phyloP scores from a whole-genome alignment of 805 yeast species.

The Torulaspora delbrueckii region DNA sequence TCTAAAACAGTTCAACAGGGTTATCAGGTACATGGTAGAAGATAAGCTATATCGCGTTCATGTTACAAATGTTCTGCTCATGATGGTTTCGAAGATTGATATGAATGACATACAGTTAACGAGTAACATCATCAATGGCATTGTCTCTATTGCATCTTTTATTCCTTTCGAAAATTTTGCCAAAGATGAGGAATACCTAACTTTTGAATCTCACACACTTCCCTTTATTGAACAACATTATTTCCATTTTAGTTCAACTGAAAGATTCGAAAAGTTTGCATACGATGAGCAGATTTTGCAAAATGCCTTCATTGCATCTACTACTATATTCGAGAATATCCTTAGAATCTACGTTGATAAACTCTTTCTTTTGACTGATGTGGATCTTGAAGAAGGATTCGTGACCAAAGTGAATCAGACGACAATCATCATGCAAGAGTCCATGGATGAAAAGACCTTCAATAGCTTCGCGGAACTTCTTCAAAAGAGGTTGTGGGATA shows the following conservation, averaged over 20 bases:
- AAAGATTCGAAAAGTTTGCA: conserved; percentile 30
- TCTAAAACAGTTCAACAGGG: conserved; percentile 57
- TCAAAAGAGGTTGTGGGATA: conserved; percentile 40
- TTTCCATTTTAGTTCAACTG: conserved; percentile 40
- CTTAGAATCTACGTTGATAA: conserved; percentile 53
- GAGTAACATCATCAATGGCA: conserved; percentile 57
- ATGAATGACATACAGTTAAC: conserved; percentile 79
- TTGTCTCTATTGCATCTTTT: conserved; percentile 65
- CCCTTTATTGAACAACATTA: conserved; percentile 66
- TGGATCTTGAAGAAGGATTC: conserved; percentile 37
- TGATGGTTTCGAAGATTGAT: conserved; percentile 78
- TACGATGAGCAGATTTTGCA: conserved; percentile 46
- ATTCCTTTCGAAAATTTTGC: conserved; percentile 65
- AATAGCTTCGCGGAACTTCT: conserved; percentile 39
- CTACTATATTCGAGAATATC: conserved; percentile 62
- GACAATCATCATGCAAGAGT: conserved; percentile 49
- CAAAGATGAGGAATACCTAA: conserved; percentile 36
- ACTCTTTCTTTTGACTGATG: conserved; percentile 58
- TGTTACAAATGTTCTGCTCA: conserved; percentile 62
- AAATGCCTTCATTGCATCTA: conserved; percentile 63
- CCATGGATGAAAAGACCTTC: conserved; percentile 56
- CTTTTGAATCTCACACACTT: conserved; percentile 38
- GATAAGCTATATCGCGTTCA: conserved; percentile 70
- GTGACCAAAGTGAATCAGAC: conserved; percentile 41
- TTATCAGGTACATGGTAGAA: conserved; percentile 61